Evolutionary conservation across 2,329 filamentous ascomycete species (phyloP).

Genomic region (Juglanconis sp.): DNA sequence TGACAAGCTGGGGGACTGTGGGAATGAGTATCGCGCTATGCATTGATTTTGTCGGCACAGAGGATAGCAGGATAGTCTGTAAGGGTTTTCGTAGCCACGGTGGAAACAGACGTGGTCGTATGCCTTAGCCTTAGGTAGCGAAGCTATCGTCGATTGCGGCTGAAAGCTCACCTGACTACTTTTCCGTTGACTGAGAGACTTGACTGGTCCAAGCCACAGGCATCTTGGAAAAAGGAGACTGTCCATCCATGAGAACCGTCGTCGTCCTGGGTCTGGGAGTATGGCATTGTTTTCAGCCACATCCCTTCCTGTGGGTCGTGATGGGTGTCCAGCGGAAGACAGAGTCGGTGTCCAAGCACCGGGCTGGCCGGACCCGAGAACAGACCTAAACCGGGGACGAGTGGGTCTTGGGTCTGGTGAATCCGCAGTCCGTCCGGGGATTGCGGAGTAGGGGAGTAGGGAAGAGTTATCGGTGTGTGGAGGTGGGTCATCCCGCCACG

Average conservation of each 20-base stretch:
- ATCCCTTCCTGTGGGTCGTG: background rate
- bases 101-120: too few relatives aligned
- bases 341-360: background rate
- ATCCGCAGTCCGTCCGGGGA: background rate
- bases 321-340: background rate
- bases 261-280: too few relatives aligned
- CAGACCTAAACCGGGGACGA: background rate
- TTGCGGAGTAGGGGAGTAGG: background rate
- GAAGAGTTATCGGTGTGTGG: background rate
- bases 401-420: background rate
- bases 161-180: too few relatives aligned
- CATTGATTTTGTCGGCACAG: slow-evolving; percentile 14
- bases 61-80: background rate
- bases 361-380: background rate
- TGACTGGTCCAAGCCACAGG: too few relatives aligned
- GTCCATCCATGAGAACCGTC: too few relatives aligned
- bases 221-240: too few relatives aligned
- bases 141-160: too few relatives aligned
- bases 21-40: slow-evolving; percentile 31
- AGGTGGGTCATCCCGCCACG: background rate
- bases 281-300: too few relatives aligned
- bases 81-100: too few relatives aligned
- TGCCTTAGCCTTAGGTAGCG: too few relatives aligned
- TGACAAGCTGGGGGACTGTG: slow-evolving; percentile 29
- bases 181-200: too few relatives aligned